Evolutionary conservation across 2,329 filamentous ascomycete genomes (phyloP).

Genomic region (Emmonsia crescens): DNA sequence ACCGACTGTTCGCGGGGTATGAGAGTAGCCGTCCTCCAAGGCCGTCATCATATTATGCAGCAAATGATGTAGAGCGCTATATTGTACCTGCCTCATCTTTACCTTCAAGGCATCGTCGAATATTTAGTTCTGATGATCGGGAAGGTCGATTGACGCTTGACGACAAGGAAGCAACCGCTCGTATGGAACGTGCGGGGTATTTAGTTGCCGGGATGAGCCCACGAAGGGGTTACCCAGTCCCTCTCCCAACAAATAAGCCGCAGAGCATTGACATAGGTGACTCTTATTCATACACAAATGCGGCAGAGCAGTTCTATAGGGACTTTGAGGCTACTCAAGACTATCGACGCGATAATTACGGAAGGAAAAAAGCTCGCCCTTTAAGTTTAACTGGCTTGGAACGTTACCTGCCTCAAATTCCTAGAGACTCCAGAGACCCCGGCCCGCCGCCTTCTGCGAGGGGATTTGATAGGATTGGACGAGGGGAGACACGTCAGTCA

Average conservation of each 20-base stretch:
- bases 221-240: constrained; percentile 9
- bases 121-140: constrained; percentile 16
- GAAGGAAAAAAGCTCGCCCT: constrained; percentile 24
- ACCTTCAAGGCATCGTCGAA: constrained; percentile 22
- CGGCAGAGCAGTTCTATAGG: constrained; percentile 37
- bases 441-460: constrained; percentile 30
- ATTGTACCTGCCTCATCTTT: constrained; percentile 22
- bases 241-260: constrained; percentile 10
- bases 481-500: constrained; percentile 10
- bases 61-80: constrained; percentile 24
- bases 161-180: background rate
- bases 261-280: constrained; percentile 32
- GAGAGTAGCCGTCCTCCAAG: constrained; percentile 15
- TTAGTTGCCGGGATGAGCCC: constrained; percentile 15
- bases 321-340: constrained; percentile 29
- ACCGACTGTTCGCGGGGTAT: constrained; percentile 12
- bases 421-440: constrained; percentile 6
- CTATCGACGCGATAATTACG: constrained; percentile 22
- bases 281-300: constrained; percentile 39
- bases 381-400: constrained; percentile 32
- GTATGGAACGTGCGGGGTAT: constrained; percentile 18
- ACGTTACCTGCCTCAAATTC: constrained; percentile 19
- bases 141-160: constrained; percentile 3
- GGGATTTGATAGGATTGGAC: constrained; percentile 24
- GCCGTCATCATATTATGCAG: constrained; percentile 13